Percentiles rank a stretch among this genome's conserved stretches.
phyloP scores from a whole-genome alignment of 371 early-diverging fungal species.

The Mortierella sp. region DNA sequence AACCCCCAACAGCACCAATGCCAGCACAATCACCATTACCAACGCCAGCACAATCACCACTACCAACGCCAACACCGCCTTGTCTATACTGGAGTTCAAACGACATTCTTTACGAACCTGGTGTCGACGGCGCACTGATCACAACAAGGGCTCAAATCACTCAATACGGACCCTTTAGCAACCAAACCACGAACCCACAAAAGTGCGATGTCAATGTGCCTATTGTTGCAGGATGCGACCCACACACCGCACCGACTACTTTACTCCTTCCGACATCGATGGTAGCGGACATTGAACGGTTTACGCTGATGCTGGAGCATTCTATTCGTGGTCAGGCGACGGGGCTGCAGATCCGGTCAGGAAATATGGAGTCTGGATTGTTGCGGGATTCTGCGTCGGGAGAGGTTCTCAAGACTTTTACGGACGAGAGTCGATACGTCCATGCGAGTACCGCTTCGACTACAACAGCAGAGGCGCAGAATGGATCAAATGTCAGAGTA shows the following conservation, averaged over 20 bases:
- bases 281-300: conserved; percentile 57
- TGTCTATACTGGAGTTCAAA: conserved; percentile 53
- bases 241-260: conserved; percentile 30
- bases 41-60: neutral
- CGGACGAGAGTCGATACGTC: conserved; percentile 26
- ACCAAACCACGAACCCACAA: neutral
- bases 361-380: conserved; percentile 51
- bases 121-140: conserved; percentile 53
- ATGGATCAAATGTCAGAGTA: neutral
- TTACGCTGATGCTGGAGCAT: conserved; percentile 67
- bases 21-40: neutral
- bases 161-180: conserved; percentile 41
- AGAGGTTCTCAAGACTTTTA: conserved; percentile 28
- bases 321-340: conserved; percentile 61
- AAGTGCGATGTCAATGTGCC: conserved; percentile 49
- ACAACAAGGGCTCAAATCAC: conserved; percentile 54
- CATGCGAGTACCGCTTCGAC: neutral
- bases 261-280: conserved; percentile 21
- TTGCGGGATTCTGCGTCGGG: conserved; percentile 39
- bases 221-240: conserved; percentile 38
- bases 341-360: conserved; percentile 57
- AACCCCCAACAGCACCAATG: neutral
- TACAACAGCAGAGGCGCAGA: neutral
- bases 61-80: conserved; percentile 1
- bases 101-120: conserved; percentile 51